Base-by-base conservation (phyloP, 768 basidiomycete species). In the Boletus tomentosulus region DNA sequence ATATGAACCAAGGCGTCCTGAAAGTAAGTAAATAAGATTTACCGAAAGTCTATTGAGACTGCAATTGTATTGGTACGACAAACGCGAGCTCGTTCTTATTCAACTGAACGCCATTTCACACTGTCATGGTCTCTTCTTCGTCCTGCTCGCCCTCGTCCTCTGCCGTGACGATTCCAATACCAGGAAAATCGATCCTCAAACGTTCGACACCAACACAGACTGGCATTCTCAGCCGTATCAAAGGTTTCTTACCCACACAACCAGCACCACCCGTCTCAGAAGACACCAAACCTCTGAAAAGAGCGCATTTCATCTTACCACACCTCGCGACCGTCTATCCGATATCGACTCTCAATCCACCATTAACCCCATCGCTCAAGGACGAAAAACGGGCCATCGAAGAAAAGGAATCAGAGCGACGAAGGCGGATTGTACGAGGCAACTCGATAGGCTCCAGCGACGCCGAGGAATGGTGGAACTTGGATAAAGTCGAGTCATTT, bases 271-370 rank as follows among this genome's bases (percentile, higher is more conserved):
- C 57, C 3, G 15, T 38, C 37, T 27, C 64, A n/a, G 70, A 70
- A 47, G 81, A 82, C 63, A 68, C 71, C 34, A 82, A 78, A 62
- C 82, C 89, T 11, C 77, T 96, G 57, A 92, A 90, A 65, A 74
- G 90, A 47, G 97, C 95, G 0, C 90, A 96, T 62, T 98, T 98
- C 66, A 89, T 96, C 59, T 75, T 97, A 12, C 91, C 91, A 0
- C 81, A 89, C 60, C 81, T 97, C 61, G 85, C 83, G 31, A 89
- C 89, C 24, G 84, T 94, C 31, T 98, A 98, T 68, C 93, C 94
- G 0, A 95, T 98, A 67, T 89, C 87, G 27, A 83, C 86, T 2
- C 62, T 85, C 15, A 88, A 88, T 48, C 90, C 96, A 7, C 95
- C 95, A 2, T 89, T 84, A 46, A 89, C 84, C 3, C 85, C 86